These are phyloP conservation scores for Coniochaeta hoffmannii DNA, from an alignment of 2,329 filamentous ascomycete species.

Conservation along the genomic window DNA sequence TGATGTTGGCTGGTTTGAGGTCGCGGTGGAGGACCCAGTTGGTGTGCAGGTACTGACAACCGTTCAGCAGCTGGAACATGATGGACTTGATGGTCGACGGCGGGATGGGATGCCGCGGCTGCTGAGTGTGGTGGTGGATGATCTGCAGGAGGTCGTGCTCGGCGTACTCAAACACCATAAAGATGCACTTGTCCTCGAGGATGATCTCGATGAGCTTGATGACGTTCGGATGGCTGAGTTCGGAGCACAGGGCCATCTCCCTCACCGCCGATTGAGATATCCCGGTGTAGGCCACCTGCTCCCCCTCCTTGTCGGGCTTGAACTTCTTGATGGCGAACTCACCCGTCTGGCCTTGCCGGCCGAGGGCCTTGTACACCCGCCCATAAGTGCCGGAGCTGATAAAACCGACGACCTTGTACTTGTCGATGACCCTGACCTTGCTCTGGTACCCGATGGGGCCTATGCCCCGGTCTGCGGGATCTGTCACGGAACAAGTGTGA, in stretches of 20 bases:
- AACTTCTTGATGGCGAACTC: constrained; percentile 99
- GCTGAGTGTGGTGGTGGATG: constrained; percentile 93
- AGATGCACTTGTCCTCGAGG: constrained; percentile 97
- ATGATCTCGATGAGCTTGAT: constrained; percentile 93
- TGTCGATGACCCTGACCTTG: constrained; percentile 84
- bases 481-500: constrained; percentile 24
- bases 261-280: constrained; percentile 96
- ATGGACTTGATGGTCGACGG: constrained; percentile 86
- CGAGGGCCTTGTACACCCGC: constrained; percentile 89
- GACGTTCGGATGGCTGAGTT: constrained; percentile 81
- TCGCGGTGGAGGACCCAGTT: constrained; percentile 98
- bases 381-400: constrained; percentile 98
- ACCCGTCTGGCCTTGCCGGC: constrained; percentile 63
- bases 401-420: constrained; percentile 95
- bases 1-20: constrained; percentile 96
- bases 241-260: constrained; percentile 95
- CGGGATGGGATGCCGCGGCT: constrained; percentile 80
- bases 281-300: constrained; percentile 88
- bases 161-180: constrained; percentile 98
- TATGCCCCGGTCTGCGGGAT: constrained; percentile 42
- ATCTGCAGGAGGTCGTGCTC: constrained; percentile 97
- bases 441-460: constrained; percentile 50
- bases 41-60: constrained; percentile 86
- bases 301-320: constrained; percentile 97
- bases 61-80: constrained; percentile 91